Conservation (phyloP, 2,329 filamentous ascomycete genomes). For the Trichoderma endophyticum region DNA sequence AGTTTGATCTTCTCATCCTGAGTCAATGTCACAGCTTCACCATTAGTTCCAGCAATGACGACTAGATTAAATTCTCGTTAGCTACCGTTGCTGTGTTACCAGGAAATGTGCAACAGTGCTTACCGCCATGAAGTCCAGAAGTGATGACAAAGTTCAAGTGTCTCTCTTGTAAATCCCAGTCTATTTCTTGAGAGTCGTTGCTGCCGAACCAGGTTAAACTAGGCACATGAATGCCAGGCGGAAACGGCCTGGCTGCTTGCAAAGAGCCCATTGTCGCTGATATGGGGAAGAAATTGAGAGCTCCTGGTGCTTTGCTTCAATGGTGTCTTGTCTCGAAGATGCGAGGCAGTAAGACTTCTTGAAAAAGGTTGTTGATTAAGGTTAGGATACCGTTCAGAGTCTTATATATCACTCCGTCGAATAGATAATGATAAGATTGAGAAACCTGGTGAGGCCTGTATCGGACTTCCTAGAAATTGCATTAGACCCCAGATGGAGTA, state of each 20-base stretch:
- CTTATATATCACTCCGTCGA: not conserved
- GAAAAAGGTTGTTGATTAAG: not conserved
- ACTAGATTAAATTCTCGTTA: constrained; percentile 35
- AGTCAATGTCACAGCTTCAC: constrained; percentile 68
- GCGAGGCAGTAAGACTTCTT: too few species aligned
- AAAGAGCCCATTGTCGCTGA: constrained; percentile 30
- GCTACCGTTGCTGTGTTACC: not conserved
- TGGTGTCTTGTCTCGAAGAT: not conserved
- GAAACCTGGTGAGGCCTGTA: not conserved
- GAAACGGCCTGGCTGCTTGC: constrained; percentile 26
- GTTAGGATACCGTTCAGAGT: not conserved
- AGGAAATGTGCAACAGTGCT: constrained; percentile 11
- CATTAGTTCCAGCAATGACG: constrained; percentile 69
- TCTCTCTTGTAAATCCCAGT: constrained; percentile 52
- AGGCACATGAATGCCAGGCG: constrained; percentile 55
- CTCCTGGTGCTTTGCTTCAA: not conserved
- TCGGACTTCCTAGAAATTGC: not conserved
- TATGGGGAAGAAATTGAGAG: too few species aligned
- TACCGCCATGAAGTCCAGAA: constrained; percentile 51
- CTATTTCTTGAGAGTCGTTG: constrained; percentile 48
- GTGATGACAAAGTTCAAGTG: constrained; percentile 42
- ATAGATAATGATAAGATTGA: not conserved
- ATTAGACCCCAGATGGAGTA: not conserved
- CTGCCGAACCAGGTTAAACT: constrained; percentile 53
- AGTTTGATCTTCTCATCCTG: constrained; percentile 61